A percentile compares a stretch with the other conserved stretches of the same genome.
Evolutionary conservation across 169 alveolate species (phyloP).

Genomic region (Theileria annulata): DNA sequence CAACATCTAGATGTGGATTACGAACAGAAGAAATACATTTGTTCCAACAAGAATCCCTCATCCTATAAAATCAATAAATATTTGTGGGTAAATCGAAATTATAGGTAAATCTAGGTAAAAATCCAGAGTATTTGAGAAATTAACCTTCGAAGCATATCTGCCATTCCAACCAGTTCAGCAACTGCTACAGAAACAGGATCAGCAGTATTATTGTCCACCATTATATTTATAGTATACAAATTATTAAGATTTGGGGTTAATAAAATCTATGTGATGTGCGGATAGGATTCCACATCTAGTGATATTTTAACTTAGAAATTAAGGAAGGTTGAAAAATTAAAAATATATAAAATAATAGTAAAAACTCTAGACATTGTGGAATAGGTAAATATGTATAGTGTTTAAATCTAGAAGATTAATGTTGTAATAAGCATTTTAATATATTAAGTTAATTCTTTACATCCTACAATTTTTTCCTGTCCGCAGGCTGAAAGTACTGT

Average conservation of each 20-base stretch:
- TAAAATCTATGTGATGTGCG: neutral
- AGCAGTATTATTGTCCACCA: constrained; percentile 22
- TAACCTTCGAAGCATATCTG: constrained; percentile 74
- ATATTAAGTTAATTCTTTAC: constrained; percentile 73
- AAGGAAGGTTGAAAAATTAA: neutral
- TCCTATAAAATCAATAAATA: constrained; percentile 36
- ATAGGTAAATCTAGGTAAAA: neutral
- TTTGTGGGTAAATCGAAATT: neutral
- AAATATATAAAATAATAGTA: too few relatives aligned
- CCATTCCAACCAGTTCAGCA: constrained; percentile 81
- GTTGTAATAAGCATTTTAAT: neutral
- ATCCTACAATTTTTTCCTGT: constrained; percentile 84
- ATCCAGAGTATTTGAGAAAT: neutral
- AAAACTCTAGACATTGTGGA: neutral
- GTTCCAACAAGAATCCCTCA: constrained; percentile 78
- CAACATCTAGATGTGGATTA: constrained; percentile 70
- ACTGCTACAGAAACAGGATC: constrained; percentile 76
- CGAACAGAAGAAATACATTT: constrained; percentile 74
- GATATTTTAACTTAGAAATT: too few relatives aligned
- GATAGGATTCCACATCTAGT: neutral
- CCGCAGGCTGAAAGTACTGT: constrained; percentile 91
- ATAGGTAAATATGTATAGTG: constrained; percentile 44
- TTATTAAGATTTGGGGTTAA: neutral
- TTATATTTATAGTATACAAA: constrained; percentile 1
- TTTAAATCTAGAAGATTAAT: neutral